These are phyloP conservation scores for Balakata baccata DNA, from an alignment of 345 rosid species.

Conservation along the genomic window DNA sequence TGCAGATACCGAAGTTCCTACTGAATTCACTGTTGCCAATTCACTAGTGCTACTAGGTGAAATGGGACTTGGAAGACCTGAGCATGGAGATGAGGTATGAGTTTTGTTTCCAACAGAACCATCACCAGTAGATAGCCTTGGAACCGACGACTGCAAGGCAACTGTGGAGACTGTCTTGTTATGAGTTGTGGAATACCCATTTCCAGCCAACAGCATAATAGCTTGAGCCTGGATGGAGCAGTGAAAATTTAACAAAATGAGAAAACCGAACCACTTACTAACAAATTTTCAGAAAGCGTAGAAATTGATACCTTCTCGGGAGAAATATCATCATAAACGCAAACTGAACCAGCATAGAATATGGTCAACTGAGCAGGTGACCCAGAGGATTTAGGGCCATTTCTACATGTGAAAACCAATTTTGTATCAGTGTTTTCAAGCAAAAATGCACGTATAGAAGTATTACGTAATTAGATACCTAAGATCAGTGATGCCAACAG, in stretches of 20 bases:
- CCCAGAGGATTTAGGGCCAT: conserved; percentile 39
- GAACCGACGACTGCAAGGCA: conserved; percentile 9
- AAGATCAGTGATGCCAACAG: conserved; percentile 55
- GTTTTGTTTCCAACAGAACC: conserved; percentile 6
- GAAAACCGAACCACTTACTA: not conserved
- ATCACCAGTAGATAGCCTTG: conserved; percentile 3
- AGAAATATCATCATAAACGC: conserved; percentile 29
- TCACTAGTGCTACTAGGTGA: conserved; percentile 32
- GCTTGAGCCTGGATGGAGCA: conserved; percentile 30
- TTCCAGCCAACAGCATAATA: conserved; percentile 29
- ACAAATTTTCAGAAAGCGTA: not conserved
- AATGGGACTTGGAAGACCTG: conserved; percentile 26
- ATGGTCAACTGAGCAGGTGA: conserved; percentile 43
- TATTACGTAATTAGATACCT: conserved; percentile 40
- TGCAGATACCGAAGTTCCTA: conserved; percentile 22
- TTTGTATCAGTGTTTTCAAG: conserved; percentile 8
- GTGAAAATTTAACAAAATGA: not conserved
- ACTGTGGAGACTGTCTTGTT: not conserved
- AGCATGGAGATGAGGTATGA: conserved; percentile 3
- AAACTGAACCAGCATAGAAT: conserved; percentile 32
- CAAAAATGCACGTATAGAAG: not conserved
- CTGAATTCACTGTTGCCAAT: conserved; percentile 2
- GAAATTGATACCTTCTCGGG: conserved; percentile 34
- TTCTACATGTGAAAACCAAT: conserved; percentile 34
- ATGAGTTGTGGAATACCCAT: conserved; percentile 7